phyloP scores from a whole-genome alignment of 805 yeast genomes.

The Saccharomyces eubayanus region DNA sequence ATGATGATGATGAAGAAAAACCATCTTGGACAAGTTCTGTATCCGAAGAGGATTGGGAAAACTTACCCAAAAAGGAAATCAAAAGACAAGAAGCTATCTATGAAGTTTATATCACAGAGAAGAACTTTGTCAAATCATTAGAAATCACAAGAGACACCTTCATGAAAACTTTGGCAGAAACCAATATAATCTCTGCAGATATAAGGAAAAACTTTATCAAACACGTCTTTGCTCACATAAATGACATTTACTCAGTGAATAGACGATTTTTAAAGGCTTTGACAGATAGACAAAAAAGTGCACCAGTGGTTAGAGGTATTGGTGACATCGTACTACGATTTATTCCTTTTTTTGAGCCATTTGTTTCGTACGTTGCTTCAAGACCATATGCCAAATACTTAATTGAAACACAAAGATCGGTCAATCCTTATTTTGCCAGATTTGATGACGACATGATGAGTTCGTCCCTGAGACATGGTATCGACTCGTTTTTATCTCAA shows the following conservation, averaged over 20 bases:
- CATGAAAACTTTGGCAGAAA: conserved; percentile 81
- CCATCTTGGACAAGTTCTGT: conserved; percentile 93
- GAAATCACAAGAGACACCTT: conserved; percentile 91
- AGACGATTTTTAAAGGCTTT: conserved; percentile 81
- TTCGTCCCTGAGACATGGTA: conserved; percentile 50
- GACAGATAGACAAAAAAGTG: conserved; percentile 74
- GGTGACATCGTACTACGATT: conserved; percentile 83
- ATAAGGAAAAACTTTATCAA: conserved; percentile 87
- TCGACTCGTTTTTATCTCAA: conserved; percentile 86
- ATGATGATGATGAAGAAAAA: conserved; percentile 45
- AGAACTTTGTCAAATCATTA: conserved; percentile 89
- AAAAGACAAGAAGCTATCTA: conserved; percentile 92
- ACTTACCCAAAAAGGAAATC: conserved; percentile 73
- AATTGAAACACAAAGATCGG: conserved; percentile 86
- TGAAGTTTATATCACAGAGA: conserved; percentile 87
- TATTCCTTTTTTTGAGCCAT: conserved; percentile 84
- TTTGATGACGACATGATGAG: conserved; percentile 84
- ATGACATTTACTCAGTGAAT: conserved; percentile 78
- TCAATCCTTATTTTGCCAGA: conserved; percentile 83
- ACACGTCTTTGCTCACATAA: conserved; percentile 83
- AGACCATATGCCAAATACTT: conserved; percentile 93
- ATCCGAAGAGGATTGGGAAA: conserved; percentile 65
- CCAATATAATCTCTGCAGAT: conserved; percentile 77
- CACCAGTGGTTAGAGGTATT: conserved; percentile 74
- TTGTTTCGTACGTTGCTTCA: conserved; percentile 86